These are phyloP conservation scores for Colletotrichum nymphaeae DNA, from an alignment of 2,329 filamentous ascomycete species.

Conservation along the genomic window DNA sequence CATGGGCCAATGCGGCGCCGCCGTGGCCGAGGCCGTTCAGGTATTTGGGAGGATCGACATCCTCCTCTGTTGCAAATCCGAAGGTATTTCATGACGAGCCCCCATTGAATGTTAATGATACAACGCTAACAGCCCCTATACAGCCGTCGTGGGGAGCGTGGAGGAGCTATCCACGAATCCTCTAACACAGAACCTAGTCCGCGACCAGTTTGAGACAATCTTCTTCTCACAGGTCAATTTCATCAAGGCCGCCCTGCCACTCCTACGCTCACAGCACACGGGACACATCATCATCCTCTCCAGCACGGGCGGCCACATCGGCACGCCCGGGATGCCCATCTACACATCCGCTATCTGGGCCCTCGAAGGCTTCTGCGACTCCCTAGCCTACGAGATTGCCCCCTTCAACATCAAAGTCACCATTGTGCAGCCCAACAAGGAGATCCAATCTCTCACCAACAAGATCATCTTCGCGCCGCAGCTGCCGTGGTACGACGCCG, in stretches of 20 bases:
- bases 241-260: slow-evolving; percentile 87
- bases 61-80: slow-evolving; percentile 87
- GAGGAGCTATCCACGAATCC: slow-evolving; percentile 85
- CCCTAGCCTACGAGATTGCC: slow-evolving; percentile 93
- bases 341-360: slow-evolving; percentile 96
- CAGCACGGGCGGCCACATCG: slow-evolving; percentile 91
- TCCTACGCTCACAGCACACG: slow-evolving; percentile 81
- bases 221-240: slow-evolving; percentile 98
- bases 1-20: slow-evolving; percentile 82
- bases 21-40: slow-evolving; percentile 86
- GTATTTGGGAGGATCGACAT: slow-evolving; percentile 91
- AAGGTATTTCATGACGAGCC: slow-evolving; percentile 67
- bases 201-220: slow-evolving; percentile 92
- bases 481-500: slow-evolving; percentile 72
- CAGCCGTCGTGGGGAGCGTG: slow-evolving; percentile 88
- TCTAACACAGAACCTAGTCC: slow-evolving; percentile 80
- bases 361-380: slow-evolving; percentile 95
- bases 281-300: slow-evolving; percentile 93
- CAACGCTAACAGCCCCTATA: neutral
- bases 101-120: neutral
- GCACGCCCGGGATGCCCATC: slow-evolving; percentile 89
- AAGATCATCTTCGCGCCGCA: slow-evolving; percentile 86
- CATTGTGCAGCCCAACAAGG: slow-evolving; percentile 94
- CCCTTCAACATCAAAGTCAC: slow-evolving; percentile 98
- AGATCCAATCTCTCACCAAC: slow-evolving; percentile 89